phyloP scores from a whole-genome alignment of 2,329 filamentous ascomycete genomes.

The Colletotrichum simmondsii region DNA sequence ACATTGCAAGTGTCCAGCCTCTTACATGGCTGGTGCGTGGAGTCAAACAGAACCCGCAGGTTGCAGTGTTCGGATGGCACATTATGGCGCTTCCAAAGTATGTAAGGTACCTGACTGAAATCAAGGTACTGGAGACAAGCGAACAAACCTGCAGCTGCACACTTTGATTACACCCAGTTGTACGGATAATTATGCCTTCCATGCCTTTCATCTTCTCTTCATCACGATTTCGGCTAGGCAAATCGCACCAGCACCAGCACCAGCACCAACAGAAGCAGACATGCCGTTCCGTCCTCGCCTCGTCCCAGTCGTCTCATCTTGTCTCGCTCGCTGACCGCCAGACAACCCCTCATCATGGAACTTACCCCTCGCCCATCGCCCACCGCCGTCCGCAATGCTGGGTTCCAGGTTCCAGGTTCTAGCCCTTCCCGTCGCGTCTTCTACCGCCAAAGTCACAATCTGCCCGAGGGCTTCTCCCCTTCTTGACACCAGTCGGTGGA shows the following conservation, averaged over 20 bases:
- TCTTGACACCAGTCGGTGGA: not conserved
- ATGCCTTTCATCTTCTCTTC: not conserved
- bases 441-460: not conserved
- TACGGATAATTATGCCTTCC: not conserved
- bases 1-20: slow-evolving; percentile 1
- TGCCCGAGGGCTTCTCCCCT: not conserved
- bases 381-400: slow-evolving; percentile 7
- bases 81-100: slow-evolving; percentile 8
- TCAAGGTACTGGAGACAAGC: slow-evolving; percentile 17
- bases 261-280: not conserved
- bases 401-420: slow-evolving; percentile 4
- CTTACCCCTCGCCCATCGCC: slow-evolving; percentile 1
- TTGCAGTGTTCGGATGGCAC: slow-evolving; percentile 25
- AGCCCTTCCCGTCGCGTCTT: slow-evolving; percentile 6
- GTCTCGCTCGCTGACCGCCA: slow-evolving; percentile 11
- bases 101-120: slow-evolving; percentile 26
- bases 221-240: slow-evolving; percentile 10
- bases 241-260: not conserved
- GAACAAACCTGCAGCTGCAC: slow-evolving; percentile 7
- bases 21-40: slow-evolving; percentile 3
- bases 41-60: not conserved
- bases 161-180: not conserved
- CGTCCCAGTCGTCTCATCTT: not conserved
- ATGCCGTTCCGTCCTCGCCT: not conserved
- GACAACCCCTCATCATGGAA: not conserved